Conservation (phyloP, 768 basidiomycete species). For the Harrya chromipes region DNA sequence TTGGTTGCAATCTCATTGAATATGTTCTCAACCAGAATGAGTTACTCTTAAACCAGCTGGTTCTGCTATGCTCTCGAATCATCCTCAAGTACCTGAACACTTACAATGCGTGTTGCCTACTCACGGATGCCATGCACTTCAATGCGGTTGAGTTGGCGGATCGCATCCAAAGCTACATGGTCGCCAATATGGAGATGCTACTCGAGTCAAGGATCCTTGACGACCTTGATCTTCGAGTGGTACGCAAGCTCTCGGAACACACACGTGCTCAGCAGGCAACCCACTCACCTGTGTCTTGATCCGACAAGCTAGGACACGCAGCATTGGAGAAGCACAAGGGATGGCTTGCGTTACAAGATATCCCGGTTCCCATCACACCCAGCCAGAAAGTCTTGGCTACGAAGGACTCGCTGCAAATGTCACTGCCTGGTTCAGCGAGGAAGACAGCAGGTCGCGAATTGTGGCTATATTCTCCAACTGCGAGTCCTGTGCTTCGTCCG, state of each 20-base stretch:
- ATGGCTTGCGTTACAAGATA: constrained; percentile 71
- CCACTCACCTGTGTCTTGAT: constrained; percentile 66
- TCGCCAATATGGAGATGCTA: constrained; percentile 81
- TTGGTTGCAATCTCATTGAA: background rate
- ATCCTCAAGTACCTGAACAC: constrained; percentile 66
- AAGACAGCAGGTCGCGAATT: constrained; percentile 3
- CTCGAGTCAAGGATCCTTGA: constrained; percentile 81
- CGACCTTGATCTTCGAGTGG: constrained; percentile 59
- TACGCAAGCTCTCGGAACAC: constrained; percentile 64
- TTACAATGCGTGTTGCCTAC: constrained; percentile 75
- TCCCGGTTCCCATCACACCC: constrained; percentile 54
- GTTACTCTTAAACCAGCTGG: constrained; percentile 80
- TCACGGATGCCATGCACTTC: constrained; percentile 79
- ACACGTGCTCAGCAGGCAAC: constrained; percentile 56
- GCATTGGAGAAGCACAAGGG: constrained; percentile 60
- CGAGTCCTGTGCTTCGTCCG: constrained; percentile 27
- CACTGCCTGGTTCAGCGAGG: constrained; percentile 27
- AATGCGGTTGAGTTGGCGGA: constrained; percentile 66
- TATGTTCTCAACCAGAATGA: constrained; percentile 59
- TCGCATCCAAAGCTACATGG: constrained; percentile 75
- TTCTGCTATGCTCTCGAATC: constrained; percentile 76
- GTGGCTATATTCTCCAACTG: constrained; percentile 4
- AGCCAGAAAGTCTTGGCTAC: constrained; percentile 18
- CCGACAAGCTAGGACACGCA: constrained; percentile 45
- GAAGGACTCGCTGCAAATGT: constrained; percentile 31